Conservation (phyloP, 768 basidiomycete species). For the Tylopilus balloui region DNA sequence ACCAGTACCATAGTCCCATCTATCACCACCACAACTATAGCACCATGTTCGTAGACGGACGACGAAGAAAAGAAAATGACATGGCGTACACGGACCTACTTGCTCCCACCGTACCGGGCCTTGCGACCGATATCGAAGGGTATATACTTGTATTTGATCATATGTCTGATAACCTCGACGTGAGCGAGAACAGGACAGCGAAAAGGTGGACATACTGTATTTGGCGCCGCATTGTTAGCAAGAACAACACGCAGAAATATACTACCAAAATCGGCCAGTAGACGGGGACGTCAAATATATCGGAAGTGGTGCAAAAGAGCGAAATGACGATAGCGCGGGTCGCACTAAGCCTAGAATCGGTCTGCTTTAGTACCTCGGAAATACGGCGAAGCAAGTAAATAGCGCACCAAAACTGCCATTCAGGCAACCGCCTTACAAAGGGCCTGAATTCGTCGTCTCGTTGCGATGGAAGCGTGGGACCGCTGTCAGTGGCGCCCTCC, state of each 20-base stretch:
- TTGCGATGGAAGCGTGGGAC: constrained; percentile 56
- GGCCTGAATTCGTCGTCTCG: constrained; percentile 96
- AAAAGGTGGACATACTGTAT: constrained; percentile 67
- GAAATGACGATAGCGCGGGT: constrained; percentile 87
- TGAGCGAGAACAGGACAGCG: neutral
- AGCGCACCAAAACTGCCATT: constrained; percentile 93
- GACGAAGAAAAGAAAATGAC: constrained; percentile 3
- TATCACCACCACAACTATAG: constrained; percentile 15
- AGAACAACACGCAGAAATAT: constrained; percentile 94
- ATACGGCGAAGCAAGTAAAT: neutral
- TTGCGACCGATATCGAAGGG: constrained; percentile 96
- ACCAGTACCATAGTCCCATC: constrained; percentile 23
- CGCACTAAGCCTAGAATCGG: constrained; percentile 69
- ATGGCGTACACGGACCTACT: constrained; percentile 28
- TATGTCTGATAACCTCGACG: constrained; percentile 59
- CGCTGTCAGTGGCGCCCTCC: constrained; percentile 70
- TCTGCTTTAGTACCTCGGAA: neutral
- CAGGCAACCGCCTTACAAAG: constrained; percentile 91
- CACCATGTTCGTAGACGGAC: constrained; percentile 9
- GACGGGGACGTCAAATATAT: constrained; percentile 91
- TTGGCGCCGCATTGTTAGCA: constrained; percentile 92
- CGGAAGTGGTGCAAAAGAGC: constrained; percentile 73
- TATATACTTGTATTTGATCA: constrained; percentile 98
- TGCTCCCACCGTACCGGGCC: constrained; percentile 69
- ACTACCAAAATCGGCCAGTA: constrained; percentile 99